Percentiles rank a stretch among this genome's conserved stretches.
phyloP scores from a whole-genome alignment of 1,284 basidiomycete genomes.

The Sanghuangporus sanghuang region DNA sequence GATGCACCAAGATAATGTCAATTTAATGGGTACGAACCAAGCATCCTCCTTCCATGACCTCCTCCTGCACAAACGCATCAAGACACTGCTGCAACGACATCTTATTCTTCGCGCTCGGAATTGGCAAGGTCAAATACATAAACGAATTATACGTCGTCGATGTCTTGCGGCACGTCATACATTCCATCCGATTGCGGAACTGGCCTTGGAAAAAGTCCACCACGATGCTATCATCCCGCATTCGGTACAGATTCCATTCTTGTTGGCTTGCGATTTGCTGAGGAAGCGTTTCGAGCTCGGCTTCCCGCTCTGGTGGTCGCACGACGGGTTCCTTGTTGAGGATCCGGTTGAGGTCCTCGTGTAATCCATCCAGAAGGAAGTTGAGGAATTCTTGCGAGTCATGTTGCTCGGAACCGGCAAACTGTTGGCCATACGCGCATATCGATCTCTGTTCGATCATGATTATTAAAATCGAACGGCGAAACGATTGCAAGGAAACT shows the following conservation, averaged over 20 bases:
- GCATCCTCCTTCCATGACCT: slow-evolving; percentile 93
- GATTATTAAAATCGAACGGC: not conserved
- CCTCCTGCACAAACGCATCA: slow-evolving; percentile 87
- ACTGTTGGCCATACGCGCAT: slow-evolving; percentile 81
- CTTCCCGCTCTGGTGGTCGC: slow-evolving; percentile 82
- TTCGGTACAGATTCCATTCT: slow-evolving; percentile 91
- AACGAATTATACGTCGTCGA: slow-evolving; percentile 98
- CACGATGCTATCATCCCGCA: slow-evolving; percentile 89
- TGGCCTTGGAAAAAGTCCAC: slow-evolving; percentile 99
- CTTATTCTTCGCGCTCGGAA: slow-evolving; percentile 65
- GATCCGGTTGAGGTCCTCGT: slow-evolving; percentile 94
- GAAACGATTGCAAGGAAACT: slow-evolving; percentile 24
- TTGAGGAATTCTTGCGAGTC: slow-evolving; percentile 69
- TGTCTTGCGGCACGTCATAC: slow-evolving; percentile 90
- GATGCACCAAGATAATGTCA: slow-evolving; percentile 16
- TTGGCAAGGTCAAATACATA: slow-evolving; percentile 91
- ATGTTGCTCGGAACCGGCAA: slow-evolving; percentile 90
- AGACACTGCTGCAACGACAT: slow-evolving; percentile 79
- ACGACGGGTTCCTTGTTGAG: slow-evolving; percentile 70
- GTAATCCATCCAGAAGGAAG: slow-evolving; percentile 91
- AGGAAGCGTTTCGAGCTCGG: slow-evolving; percentile 81
- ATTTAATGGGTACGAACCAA: slow-evolving; percentile 55
- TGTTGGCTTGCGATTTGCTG: slow-evolving; percentile 88
- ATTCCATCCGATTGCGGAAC: slow-evolving; percentile 88
- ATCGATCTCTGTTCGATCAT: slow-evolving; percentile 62